A percentile compares a stretch with the other conserved stretches of the same genome.
These are phyloP conservation scores for Suillus clintonianus DNA, from an alignment of 768 basidiomycete species.

Conservation along the genomic window DNA sequence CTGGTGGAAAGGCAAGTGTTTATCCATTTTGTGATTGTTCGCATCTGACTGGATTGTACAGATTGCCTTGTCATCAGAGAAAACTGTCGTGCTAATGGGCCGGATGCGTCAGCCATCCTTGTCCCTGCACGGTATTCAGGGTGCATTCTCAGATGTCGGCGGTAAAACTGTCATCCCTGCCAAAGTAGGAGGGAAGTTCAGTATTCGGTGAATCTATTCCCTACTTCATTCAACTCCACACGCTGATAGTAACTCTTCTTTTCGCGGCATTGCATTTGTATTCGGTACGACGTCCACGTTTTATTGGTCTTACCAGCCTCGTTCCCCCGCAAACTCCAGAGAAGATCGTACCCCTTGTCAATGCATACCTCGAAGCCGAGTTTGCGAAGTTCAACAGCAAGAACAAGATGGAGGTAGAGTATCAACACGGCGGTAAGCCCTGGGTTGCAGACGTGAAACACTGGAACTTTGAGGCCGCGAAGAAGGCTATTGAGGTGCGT, in stretches of 20 bases:
- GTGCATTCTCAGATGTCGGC: conserved; percentile 83
- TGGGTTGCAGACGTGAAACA: conserved; percentile 87
- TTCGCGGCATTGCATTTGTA: not conserved
- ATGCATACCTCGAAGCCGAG: conserved; percentile 68
- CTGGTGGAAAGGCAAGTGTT: conserved; percentile 53
- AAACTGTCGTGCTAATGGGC: conserved; percentile 83
- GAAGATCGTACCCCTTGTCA: conserved; percentile 68
- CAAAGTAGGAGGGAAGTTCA: conserved; percentile 88
- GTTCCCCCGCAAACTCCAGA: conserved; percentile 90
- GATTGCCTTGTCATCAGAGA: conserved; percentile 76
- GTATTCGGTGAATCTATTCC: conserved; percentile 67
- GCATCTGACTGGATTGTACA: conserved; percentile 4
- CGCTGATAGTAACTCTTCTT: not conserved
- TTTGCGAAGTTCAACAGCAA: conserved; percentile 86
- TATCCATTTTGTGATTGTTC: not conserved
- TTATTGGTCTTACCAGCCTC: conserved; percentile 40
- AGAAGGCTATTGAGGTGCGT: conserved; percentile 74
- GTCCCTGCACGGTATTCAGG: conserved; percentile 94
- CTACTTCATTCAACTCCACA: not conserved
- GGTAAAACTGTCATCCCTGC: conserved; percentile 95
- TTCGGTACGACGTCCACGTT: not conserved
- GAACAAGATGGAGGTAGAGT: conserved; percentile 75
- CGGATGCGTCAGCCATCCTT: conserved; percentile 90
- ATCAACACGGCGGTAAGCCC: conserved; percentile 81
- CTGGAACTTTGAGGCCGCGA: conserved; percentile 93